Base-by-base conservation (phyloP, 352 stramenopile genomes). In the Detonula confervacea region DNA sequence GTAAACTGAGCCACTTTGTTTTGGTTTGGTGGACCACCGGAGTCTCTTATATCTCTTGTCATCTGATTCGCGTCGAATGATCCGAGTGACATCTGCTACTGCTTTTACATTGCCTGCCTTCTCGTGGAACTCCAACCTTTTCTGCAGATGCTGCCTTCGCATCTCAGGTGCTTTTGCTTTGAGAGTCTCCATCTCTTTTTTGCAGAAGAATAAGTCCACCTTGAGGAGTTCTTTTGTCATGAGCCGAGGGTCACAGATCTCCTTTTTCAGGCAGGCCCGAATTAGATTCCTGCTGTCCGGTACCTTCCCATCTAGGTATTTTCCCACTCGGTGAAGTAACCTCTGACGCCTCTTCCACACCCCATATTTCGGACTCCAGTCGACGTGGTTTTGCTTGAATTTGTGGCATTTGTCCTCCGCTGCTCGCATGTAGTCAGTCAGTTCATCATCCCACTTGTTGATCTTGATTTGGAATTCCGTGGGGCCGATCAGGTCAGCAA, bases 401-500 rank as follows among this genome's bases (percentile, higher is more conserved):
- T 59, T 70, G n/a, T 42, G 37, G 24, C 61, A 70, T 6, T 39
- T 25, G 3, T 39, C 30, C 42, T 70, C 61, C 24, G 61, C 33
- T 46, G 42, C 20, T 14, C 27, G 7, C 61, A 70, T 70, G 1
- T 39, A 29, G 9, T 42, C 1, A 2, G 39, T 59, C 2, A 70
- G 16, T 27, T 70, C 61, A 18, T 46, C 0, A 59, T 70, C 61
- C 39, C 44, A 70, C 1, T 42, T 25, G 16, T 70, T 70, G 42
- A 56, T 46, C 25, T 29, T 42, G 2, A 70, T 18, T 11, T 59
- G 61, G 29, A 70, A 70, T 29, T 70, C 61, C 3, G 1, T 16
- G 5, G 49, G n/a, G 1, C 18, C 20, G 3, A 57, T 16, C 3
- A 16, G 4, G 20, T 9, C 3, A 2, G 6, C 18, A 14, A 9